phyloP scores from a whole-genome alignment of 192 early-diverging fungal genomes.

The Funneliformis geosporum region DNA sequence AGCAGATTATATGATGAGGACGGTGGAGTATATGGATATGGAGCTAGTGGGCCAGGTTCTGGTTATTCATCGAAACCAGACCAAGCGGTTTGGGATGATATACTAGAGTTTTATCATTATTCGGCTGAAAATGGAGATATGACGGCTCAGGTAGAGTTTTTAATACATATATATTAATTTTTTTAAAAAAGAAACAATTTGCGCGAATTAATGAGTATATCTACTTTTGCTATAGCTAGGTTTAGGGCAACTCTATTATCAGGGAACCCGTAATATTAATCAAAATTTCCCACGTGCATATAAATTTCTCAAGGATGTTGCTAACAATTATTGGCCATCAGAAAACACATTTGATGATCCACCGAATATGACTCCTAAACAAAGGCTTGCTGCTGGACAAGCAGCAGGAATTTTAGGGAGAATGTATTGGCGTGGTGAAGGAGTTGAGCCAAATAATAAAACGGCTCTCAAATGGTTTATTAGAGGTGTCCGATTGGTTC shows the following conservation, averaged over 20 bases:
- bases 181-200: too few relatives aligned
- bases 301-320: conserved; percentile 58
- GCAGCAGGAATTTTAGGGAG: conserved; percentile 80
- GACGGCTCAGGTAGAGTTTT: conserved; percentile 52
- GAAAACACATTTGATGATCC: conserved; percentile 26
- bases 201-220: too few relatives aligned
- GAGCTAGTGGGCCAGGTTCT: conserved; percentile 60
- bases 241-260: conserved; percentile 82
- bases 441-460: conserved; percentile 56
- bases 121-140: conserved; percentile 65
- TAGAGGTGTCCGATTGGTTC: conserved; percentile 58
- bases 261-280: conserved; percentile 57
- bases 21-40: conserved; percentile 86
- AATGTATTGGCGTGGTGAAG: conserved; percentile 94
- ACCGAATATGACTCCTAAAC: neutral
- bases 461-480: conserved; percentile 78
- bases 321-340: conserved; percentile 35
- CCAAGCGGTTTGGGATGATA: conserved; percentile 66
- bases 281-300: conserved; percentile 65
- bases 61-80: conserved; percentile 37
- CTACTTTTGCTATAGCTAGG: conserved; percentile 50
- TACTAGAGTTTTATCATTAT: conserved; percentile 74
- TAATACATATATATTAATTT: too few relatives aligned
- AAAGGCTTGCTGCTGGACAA: conserved; percentile 57
- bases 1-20: conserved; percentile 71